These are phyloP conservation scores for Kwoniella dendrophila DNA, from an alignment of 768 basidiomycete species.

Conservation along the genomic window DNA sequence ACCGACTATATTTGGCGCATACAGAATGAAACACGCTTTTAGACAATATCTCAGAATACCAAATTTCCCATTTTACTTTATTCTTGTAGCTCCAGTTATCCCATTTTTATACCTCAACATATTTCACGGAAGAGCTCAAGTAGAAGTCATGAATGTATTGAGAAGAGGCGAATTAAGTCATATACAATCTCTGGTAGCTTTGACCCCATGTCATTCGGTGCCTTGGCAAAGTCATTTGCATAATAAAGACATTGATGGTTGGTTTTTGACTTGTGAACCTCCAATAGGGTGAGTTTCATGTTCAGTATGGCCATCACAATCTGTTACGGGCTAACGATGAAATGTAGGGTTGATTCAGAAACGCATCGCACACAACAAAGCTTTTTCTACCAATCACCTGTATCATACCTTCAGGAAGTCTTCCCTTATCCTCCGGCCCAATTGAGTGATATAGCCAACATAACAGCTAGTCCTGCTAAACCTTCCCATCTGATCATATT, in stretches of 20 bases:
- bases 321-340: too few species aligned
- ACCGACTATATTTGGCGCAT: constrained; percentile 26
- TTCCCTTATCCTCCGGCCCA: constrained; percentile 64
- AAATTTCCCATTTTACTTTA: constrained; percentile 46
- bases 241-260: constrained; percentile 66
- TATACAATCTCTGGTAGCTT: constrained; percentile 67
- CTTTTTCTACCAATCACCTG: constrained; percentile 75
- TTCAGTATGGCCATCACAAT: too few species aligned
- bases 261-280: constrained; percentile 92
- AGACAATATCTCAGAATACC: constrained; percentile 40
- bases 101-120: constrained; percentile 70
- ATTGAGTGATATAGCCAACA: constrained; percentile 51
- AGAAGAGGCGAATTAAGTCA: constrained; percentile 54
- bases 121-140: constrained; percentile 78
- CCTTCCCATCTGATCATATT: constrained; percentile 82
- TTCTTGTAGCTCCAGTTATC: constrained; percentile 62
- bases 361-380: constrained; percentile 78
- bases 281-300: constrained; percentile 69
- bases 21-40: constrained; percentile 17
- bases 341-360: constrained; percentile 60
- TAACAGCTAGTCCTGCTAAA: constrained; percentile 68
- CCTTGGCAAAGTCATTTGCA: constrained; percentile 91
- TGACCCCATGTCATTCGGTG: constrained; percentile 97
- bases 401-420: constrained; percentile 65
- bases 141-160: constrained; percentile 71